phyloP scores from a whole-genome alignment of 2,329 filamentous ascomycete species.

The Laburnicola sp. region DNA sequence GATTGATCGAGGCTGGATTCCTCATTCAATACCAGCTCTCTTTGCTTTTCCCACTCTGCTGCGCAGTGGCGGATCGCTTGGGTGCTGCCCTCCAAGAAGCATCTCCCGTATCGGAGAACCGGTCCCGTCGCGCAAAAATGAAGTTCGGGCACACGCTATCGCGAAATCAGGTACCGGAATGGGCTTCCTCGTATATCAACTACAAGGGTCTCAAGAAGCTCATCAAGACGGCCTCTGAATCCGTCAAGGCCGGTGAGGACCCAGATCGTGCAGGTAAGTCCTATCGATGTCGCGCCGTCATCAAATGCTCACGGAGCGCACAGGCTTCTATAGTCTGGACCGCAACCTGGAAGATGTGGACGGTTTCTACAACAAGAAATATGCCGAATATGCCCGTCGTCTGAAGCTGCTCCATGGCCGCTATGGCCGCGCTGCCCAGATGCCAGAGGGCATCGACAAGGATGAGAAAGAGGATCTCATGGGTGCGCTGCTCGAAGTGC shows the following conservation, averaged over 20 bases:
- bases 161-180: slow-evolving; percentile 84
- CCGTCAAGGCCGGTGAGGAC: slow-evolving; percentile 68
- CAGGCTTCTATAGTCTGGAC: slow-evolving; percentile 95
- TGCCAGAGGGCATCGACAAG: slow-evolving; percentile 73
- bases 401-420: slow-evolving; percentile 84
- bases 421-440: slow-evolving; percentile 74
- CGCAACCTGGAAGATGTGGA: slow-evolving; percentile 97
- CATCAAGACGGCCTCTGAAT: slow-evolving; percentile 76
- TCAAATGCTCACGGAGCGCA: slow-evolving; percentile 1
- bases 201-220: slow-evolving; percentile 94
- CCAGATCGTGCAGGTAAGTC: slow-evolving; percentile 87
- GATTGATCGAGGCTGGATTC: not conserved
- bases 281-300: slow-evolving; percentile 5
- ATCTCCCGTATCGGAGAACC: not conserved
- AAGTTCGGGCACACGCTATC: slow-evolving; percentile 63
- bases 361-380: slow-evolving; percentile 95
- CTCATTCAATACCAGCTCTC: not conserved
- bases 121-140: slow-evolving; percentile 34
- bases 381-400: slow-evolving; percentile 78
- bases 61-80: not conserved
- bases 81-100: not conserved
- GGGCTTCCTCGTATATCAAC: slow-evolving; percentile 82
- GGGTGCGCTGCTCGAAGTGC: slow-evolving; percentile 84
- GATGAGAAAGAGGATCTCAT: slow-evolving; percentile 92
- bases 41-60: slow-evolving; percentile 1